Evolutionary conservation across 2,329 filamentous ascomycete genomes (phyloP), one percentile per base, ranked within the genome.

Genomic region (Fusarium austroafricanum): DNA sequence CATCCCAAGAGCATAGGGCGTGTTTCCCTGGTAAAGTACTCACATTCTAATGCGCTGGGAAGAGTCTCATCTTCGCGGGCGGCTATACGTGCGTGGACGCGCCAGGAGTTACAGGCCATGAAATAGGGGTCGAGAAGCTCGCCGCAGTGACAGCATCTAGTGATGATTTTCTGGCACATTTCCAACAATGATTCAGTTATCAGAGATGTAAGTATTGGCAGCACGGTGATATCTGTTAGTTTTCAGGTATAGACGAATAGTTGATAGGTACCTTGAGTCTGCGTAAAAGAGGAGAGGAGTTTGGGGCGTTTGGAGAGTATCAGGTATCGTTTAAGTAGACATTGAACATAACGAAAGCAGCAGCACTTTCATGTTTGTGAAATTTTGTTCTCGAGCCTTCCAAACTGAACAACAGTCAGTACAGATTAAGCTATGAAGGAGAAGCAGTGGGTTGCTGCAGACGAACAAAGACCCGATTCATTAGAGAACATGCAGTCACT

Each of bases 141-240:
- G 5, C 65, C 65, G 10, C 65, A 68, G 29, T 68, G 31, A 38
- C 65, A 65, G 29, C 65, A 68, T 23, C 40, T 39, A 3, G 18
- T n/a, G 31, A 45, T 23, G 35, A 56, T 10, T 12, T 65, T 40
- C 14, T 52, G 44, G 11, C 65, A 68, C 65, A 65, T 68, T 5
- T 17, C 51, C 15, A 15, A n/a, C 8, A 11, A 3, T 37, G 8
- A 8, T 21, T 18, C 23, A 14, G 6, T 28, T 20, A 2, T 23
- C n/a, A 20, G 5, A 28, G n/a, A 10, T 17, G 12, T 5, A n/a
- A 6, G 9, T 6, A 18, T 39, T 17, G 11, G 18, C 14, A 7
- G 10, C 17, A 12, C 10, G 3, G 12, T 17, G 23, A 39, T 18
- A 17, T 10, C 9, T 21, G 17, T 26, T 2, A 21, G 37, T 14